A percentile compares a stretch with the other conserved stretches of the same genome.
phyloP scores from a whole-genome alignment of 306 rosid genomes.

The Prunus dulcis region DNA sequence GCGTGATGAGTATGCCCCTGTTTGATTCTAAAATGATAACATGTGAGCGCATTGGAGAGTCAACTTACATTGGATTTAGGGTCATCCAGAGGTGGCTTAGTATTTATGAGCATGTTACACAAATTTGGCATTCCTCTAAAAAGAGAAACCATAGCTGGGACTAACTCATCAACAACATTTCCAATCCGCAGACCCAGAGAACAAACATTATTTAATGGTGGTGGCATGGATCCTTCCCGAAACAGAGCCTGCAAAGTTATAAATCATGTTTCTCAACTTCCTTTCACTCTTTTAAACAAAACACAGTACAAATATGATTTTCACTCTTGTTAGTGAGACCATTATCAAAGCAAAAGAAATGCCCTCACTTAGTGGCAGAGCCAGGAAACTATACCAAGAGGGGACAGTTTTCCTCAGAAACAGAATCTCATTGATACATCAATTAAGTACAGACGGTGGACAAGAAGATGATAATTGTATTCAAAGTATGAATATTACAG shows the following conservation, averaged over 20 bases:
- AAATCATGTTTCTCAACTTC: background rate
- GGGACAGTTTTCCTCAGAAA: no score
- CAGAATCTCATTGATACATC: no score
- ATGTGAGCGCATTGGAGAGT: no score
- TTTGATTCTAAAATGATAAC: no score
- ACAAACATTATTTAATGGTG: background rate
- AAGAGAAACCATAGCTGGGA: background rate
- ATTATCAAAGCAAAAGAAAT: no score
- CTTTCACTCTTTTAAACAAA: background rate
- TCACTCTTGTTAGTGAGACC: background rate
- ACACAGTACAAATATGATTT: background rate
- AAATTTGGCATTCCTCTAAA: slow-evolving; percentile 5
- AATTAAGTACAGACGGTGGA: no score
- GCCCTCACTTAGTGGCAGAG: background rate
- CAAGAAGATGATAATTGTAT: no score
- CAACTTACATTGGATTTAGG: slow-evolving; percentile 1
- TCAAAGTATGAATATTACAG: no score
- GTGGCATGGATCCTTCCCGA: background rate
- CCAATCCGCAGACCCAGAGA: background rate
- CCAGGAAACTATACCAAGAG: no score
- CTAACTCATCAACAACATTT: background rate
- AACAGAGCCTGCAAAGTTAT: background rate
- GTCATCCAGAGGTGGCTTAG: background rate
- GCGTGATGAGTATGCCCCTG: background rate
- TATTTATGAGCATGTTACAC: background rate